Base-by-base conservation (phyloP, 352 stramenopile genomes). In the Phytopythium cucurbitacearum region DNA sequence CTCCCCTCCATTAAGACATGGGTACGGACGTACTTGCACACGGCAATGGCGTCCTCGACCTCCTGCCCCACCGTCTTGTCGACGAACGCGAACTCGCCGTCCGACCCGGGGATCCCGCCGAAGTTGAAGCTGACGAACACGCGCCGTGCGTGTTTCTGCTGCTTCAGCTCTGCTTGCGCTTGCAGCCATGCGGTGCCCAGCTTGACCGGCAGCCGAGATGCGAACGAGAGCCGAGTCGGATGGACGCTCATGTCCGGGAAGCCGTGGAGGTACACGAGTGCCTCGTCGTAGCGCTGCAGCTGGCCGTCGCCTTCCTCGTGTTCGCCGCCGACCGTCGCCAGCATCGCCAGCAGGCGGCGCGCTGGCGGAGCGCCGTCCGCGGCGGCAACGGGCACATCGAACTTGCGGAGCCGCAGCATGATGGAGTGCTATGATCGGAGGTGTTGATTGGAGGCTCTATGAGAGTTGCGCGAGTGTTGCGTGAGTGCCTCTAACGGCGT, bases 181-280 rank as follows among this genome's bases (percentile, higher is more conserved):
- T 41, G 60, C 21, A 89, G 41, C 70, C 67, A 89, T 40, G 67
- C 67, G 12, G 85, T 72, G 1, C 72, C 67, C 28, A 89, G 56
- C 57, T 89, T 89, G 3, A 70, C 51, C 37, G 79, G 64, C 40
- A 89, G 51, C 12, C 81, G 76, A 50, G 69, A 85, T 3, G 68
- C 76, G 58, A 89, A 81, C 5, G 69, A 64, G 33, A 73, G 48
- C 33, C 71, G 64, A 5, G 65, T 63, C 16, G 78, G 78, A 48
- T 91, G 76, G 47, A 91, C 81, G 1, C 71, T 58, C 51, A 91
- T 70, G 52, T 89, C 81, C 8, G 81, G 78, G 48, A 91, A 91
- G 1, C 81, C 81, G 51, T 91, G 78, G 11, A 91, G 56, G 64
- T 89, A 91, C 39, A 89, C 64, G 54, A 87, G 61, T 34, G 80